phyloP scores from a whole-genome alignment of 495 filamentous ascomycete species.

The Penicillium argentinense region DNA sequence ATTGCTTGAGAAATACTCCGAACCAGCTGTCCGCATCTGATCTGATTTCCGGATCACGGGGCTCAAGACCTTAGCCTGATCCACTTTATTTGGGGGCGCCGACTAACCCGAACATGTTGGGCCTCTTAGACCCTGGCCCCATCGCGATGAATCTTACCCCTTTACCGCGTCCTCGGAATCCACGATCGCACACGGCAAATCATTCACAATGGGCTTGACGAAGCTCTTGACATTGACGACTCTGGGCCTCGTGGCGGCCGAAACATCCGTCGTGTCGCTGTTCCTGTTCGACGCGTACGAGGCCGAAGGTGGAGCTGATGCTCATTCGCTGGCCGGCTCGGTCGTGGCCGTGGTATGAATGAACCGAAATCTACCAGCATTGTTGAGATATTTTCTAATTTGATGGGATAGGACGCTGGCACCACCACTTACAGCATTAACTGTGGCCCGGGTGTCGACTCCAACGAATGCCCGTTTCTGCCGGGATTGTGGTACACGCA shows the following conservation, averaged over 20 bases:
- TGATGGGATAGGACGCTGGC: background rate
- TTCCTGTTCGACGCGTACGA: background rate
- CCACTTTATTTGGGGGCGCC: background rate
- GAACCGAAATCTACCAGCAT: background rate
- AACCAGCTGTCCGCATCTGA: background rate
- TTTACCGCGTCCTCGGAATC: background rate
- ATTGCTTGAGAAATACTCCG: background rate
- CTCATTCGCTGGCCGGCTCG: background rate
- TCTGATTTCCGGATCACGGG: too few relatives aligned
- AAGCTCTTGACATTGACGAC: background rate
- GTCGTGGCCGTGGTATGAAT: background rate
- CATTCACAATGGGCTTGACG: background rate
- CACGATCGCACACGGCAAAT: too few relatives aligned
- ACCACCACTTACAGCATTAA: background rate
- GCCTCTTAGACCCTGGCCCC: background rate
- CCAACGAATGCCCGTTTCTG: background rate
- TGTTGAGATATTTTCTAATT: background rate
- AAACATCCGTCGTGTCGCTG: background rate
- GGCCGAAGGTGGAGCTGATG: background rate
- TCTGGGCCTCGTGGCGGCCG: background rate
- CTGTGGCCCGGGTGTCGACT: background rate
- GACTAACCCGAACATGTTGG: background rate
- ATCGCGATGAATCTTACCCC: background rate
- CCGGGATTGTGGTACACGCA: background rate
- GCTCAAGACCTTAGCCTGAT: background rate